Evolutionary conservation across 768 basidiomycete genomes (phyloP), one percentile per base, ranked within the genome.

Genomic region (Cystoderma amianthinum): DNA sequence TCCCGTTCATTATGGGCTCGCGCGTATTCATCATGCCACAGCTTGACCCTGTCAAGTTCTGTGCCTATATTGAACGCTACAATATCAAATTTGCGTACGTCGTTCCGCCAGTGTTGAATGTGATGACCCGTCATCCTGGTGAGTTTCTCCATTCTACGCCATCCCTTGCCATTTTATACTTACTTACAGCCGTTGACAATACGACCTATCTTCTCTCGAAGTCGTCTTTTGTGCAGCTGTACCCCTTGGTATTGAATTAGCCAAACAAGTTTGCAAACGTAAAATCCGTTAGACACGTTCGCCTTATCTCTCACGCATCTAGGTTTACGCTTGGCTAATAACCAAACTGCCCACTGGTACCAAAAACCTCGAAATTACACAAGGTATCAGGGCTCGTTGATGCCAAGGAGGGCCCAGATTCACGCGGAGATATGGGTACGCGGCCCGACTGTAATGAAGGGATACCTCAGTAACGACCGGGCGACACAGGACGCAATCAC

Each of bases 51-150:
- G 64, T 64, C 1, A 56, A 64, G 38, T 88, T 87, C 51, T 83
- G 85, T 46, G 64, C 68, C 9, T 66, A 74, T 36, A 74, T 95
- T 35, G 69, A 82, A 47, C 70, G 66, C 38, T 86, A 87, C 65
- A 74, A 65, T 38, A 71, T 80, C 19, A 82, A 82, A 0, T 43
- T 65, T 1, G 44, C 74, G 0, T 60, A 83, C 0, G 64, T 89
- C 36, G 89, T 89, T 1, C 92, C 92, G 1, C 91, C 93, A 0
- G 79, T 96, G n/a, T 61, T 92, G 10, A 78, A 95, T 11, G 71
- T 78, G 1, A 68, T 96, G 32, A 64, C 80, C 2, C 75, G 82
- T 45, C 82, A 86, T 48, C 75, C 79, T 6, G 80, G 78, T 77
- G n/a, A n/a, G 25, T 18, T 7, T 32, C 6, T 11, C 17, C 9